Percentiles rank a stretch among this genome's conserved stretches.
These are phyloP conservation scores for Clarireedia hainanense DNA, from an alignment of 2,329 filamentous ascomycete species.

Conservation along the genomic window DNA sequence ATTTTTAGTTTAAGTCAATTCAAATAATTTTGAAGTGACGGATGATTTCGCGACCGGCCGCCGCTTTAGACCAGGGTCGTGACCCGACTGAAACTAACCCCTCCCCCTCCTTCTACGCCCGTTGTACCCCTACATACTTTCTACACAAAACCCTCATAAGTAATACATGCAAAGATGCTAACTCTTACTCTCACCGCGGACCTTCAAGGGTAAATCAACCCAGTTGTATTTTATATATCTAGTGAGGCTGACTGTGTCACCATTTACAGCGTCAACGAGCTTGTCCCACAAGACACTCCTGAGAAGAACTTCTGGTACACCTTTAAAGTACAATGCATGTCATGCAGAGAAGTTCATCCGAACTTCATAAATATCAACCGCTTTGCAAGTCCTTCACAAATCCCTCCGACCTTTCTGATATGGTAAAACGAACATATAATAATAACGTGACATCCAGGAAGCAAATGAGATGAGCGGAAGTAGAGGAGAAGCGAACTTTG, in stretches of 20 bases:
- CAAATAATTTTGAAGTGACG: slow-evolving; percentile 5
- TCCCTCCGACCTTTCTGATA: too few species aligned
- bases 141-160: not conserved
- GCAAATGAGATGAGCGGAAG: slow-evolving; percentile 86
- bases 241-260: not conserved
- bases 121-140: not conserved
- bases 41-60: slow-evolving; percentile 1
- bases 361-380: slow-evolving; percentile 83
- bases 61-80: slow-evolving; percentile 10
- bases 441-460: slow-evolving; percentile 48
- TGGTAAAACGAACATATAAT: not conserved
- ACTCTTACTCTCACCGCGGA: slow-evolving; percentile 61
- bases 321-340: slow-evolving; percentile 98
- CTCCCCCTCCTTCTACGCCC: not conserved
- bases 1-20: slow-evolving; percentile 3
- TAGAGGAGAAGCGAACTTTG: slow-evolving; percentile 93
- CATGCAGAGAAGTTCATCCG: slow-evolving; percentile 81
- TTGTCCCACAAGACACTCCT: slow-evolving; percentile 74
- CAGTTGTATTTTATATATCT: not conserved
- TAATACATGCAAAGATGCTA: slow-evolving; percentile 41
- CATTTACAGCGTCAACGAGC: slow-evolving; percentile 68
- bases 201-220: slow-evolving; percentile 51
- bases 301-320: slow-evolving; percentile 90
- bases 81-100: not conserved
- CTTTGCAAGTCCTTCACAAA: slow-evolving; percentile 50